Evolutionary conservation across 2,329 filamentous ascomycete species (phyloP), one percentile per base, ranked within the genome.

Genomic region (Fusarium stilboides): DNA sequence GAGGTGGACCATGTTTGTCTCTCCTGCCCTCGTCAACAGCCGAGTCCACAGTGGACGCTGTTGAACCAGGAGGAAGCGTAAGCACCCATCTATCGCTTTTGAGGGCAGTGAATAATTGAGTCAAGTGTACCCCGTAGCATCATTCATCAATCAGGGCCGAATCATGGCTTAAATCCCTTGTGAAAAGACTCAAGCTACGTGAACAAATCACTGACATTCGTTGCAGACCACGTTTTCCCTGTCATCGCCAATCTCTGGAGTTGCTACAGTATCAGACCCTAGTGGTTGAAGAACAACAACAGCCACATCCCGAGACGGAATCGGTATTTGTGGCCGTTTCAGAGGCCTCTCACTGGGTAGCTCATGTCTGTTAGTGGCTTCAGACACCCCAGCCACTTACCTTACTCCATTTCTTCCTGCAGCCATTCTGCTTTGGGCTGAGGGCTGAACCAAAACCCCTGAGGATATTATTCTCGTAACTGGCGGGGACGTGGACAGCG

Each of bases 321-420:
- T 44, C 51, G 65, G 65, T 49, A 62, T 42, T 65, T 69, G 54
- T 60, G 67, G 39, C 51, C 44, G 40, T 53, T 61, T 62, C 47
- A 69, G 66, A 66, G 66, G 65, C 66, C 66, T 69, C 66, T 69
- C 33, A 69, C 55, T 70, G 62, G 65, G 47, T 40, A 60, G 42
- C 49, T 43, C 22, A 17, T n/a, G 19, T 15, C 44, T 43, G 50
- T 58, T 68, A 62, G 65, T 49, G 65, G 55, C 33, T 53, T 64
- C 33, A 40, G 39, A 24, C 15, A 22, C 54, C 46, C 65, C 50
- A 66, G 49, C 65, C 65, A 60, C 49, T 58, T 24, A 17, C 40
- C 49, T 58, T 24, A 17, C 40, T 53, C 40, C 24, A n/a, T 49
- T 6, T 31, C 47, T 36, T 8, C 46, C 24, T 14, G 24, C 24